Conservation (phyloP, 2,329 filamentous ascomycete genomes). For the Lachnellula suecica region DNA sequence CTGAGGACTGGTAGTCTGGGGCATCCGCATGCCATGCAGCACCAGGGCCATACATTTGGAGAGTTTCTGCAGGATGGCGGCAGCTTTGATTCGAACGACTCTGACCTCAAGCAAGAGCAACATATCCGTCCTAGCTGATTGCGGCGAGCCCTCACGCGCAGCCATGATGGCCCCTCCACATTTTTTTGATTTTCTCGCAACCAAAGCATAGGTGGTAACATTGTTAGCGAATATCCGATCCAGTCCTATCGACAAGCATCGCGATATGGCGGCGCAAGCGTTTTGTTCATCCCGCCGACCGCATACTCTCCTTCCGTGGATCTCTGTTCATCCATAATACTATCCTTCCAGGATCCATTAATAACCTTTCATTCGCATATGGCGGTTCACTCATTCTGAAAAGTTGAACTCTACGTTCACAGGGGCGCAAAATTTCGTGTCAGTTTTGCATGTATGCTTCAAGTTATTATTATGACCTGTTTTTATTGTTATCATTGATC, state of each 20-base stretch:
- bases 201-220: conserved; percentile 1
- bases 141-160: neutral
- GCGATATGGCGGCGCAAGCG: neutral
- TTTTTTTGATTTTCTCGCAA: neutral
- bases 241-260: neutral
- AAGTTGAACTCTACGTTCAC: no score
- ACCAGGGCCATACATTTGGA: conserved; percentile 1
- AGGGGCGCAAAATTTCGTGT: no score
- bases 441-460: no score
- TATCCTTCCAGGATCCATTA: neutral
- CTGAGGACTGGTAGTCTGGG: conserved; percentile 19
- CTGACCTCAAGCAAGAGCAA: conserved; percentile 7
- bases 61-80: conserved; percentile 5
- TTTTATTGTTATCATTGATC: no score
- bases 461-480: no score
- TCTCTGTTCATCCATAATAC: no score
- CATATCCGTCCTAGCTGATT: neutral
- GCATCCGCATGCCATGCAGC: conserved; percentile 18
- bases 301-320: neutral
- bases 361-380: no score
- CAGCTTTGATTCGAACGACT: neutral
- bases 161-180: neutral
- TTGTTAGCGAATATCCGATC: conserved; percentile 1
- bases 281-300: neutral
- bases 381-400: no score